Base-by-base conservation (phyloP, 2,329 filamentous ascomycete species). In the Monilinia aucupariae region DNA sequence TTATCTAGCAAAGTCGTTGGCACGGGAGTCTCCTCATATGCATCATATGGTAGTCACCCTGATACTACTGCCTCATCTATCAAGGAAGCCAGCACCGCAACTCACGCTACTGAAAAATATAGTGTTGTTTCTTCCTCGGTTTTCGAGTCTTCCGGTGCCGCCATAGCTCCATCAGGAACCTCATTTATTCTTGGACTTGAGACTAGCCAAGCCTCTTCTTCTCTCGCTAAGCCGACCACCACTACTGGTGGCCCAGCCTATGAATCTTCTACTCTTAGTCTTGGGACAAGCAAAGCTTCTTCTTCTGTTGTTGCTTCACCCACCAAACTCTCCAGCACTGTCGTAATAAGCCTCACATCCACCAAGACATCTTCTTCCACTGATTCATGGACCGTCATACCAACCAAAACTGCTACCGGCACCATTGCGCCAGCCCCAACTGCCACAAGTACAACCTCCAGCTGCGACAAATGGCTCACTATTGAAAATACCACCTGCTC, bases 401-500 rank as follows among this genome's bases (percentile, higher is more conserved):
- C 45, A 22, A 45, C 51, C 32, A 52, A 49, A 27, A 27, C 54
- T 25, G 45, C 51, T 10, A 59, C 54, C 41, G 53, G 53, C 1
- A n/a, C 45, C 6, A n/a, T 59, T 20, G 54, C 54, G 12, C 54
- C 61, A 10, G 47, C 61, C 1, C 61, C 61, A 37, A 74, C 68
- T 5, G 72, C 72, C 59, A 67, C 65, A 4, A 71, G 71, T 32
- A 71, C 71, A 20, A 63, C 62, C 10, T 34, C 67, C 10, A 67
- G 66, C 17, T 75, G 74, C 59, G 68, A 71, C 41, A 69, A 69
- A 62, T 75, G 69, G 63, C 34, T 50, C 39, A 58, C n/a, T 3
- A 59, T 59, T 10, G 53, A 49, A 32, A 54, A 59, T 37, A n/a
- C 45, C n/a, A 22, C 2, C 6, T 59, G 45, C 37, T 51, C 61